phyloP scores from a whole-genome alignment of 2,329 filamentous ascomycete species.

The Beauveria asiatica region DNA sequence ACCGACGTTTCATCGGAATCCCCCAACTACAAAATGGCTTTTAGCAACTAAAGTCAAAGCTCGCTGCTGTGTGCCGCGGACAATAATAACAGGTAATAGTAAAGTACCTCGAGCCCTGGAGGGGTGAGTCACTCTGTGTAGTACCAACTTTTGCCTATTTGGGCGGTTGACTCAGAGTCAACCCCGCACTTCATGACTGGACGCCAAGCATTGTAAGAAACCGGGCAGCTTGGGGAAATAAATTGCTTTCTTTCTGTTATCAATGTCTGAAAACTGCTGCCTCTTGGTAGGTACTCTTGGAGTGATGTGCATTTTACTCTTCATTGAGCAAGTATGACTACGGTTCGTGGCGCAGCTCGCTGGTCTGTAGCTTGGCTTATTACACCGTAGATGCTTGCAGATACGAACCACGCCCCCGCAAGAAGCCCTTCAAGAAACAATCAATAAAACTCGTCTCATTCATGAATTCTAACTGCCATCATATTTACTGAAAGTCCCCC shows the following conservation, averaged over 20 bases:
- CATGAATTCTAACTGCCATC: not conserved
- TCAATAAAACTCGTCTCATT: too few relatives aligned
- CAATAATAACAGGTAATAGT: too few relatives aligned
- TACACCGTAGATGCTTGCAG: not conserved
- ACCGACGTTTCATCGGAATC: not conserved
- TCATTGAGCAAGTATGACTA: not conserved
- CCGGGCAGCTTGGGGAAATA: not conserved
- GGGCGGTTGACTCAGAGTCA: constrained; percentile 6
- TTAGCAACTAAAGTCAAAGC: too few relatives aligned
- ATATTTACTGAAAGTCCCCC: not conserved
- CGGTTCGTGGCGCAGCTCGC: not conserved
- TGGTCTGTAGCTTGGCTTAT: not conserved
- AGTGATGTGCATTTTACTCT: not conserved
- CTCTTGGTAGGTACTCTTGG: not conserved
- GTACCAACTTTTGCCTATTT: constrained; percentile 1
- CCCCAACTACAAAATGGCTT: not conserved
- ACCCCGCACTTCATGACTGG: constrained; percentile 5
- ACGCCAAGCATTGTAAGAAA: not conserved
- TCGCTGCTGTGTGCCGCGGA: too few relatives aligned
- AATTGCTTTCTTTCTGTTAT: not conserved
- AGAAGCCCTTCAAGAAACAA: too few relatives aligned
- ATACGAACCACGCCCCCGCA: too few relatives aligned
- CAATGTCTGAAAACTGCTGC: not conserved
- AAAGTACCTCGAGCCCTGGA: not conserved
- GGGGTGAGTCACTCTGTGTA: not conserved